Percentiles rank a stretch among this genome's conserved stretches.
These are phyloP conservation scores for Cokeromyces recurvatus DNA, from an alignment of 371 early-diverging fungal genomes.

Conservation along the genomic window DNA sequence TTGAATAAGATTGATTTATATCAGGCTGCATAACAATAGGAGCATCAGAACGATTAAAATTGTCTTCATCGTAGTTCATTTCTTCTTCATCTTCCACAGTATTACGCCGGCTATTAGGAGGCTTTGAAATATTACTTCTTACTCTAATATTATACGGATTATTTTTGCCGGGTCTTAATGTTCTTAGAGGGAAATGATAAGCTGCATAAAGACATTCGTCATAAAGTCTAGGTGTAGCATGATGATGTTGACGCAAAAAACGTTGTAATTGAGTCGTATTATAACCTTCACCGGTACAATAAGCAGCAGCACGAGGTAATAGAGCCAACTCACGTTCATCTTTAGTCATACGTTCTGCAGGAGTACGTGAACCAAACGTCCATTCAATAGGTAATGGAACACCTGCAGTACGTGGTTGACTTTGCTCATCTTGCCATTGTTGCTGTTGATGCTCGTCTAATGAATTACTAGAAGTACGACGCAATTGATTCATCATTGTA, in stretches of 20 bases:
- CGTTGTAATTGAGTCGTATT: constrained; percentile 53
- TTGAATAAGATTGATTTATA: constrained; percentile 16
- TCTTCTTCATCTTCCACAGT: constrained; percentile 34
- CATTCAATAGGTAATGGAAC: constrained; percentile 36
- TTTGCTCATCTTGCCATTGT: constrained; percentile 22
- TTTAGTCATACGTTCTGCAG: constrained; percentile 65
- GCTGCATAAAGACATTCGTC: constrained; percentile 64
- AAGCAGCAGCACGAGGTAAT: constrained; percentile 84
- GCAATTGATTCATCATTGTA: not conserved
- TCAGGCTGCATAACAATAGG: no score
- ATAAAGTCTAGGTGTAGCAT: constrained; percentile 50
- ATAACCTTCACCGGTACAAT: constrained; percentile 80
- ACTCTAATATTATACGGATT: constrained; percentile 41
- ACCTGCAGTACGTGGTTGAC: constrained; percentile 17
- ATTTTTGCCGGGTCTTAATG: constrained; percentile 39
- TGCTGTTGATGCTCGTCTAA: constrained; percentile 15
- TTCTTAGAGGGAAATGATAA: constrained; percentile 57
- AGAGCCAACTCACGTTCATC: constrained; percentile 51
- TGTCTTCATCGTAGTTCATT: constrained; percentile 44
- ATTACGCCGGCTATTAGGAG: not conserved
- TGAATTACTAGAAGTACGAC: constrained; percentile 1
- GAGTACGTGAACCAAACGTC: constrained; percentile 39
- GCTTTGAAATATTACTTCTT: constrained; percentile 10
- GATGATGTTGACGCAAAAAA: constrained; percentile 54
- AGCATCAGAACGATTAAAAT: constrained; percentile 10